Conservation (phyloP, 176 grass and related monocot species). For the Oryza glumipatula region DNA sequence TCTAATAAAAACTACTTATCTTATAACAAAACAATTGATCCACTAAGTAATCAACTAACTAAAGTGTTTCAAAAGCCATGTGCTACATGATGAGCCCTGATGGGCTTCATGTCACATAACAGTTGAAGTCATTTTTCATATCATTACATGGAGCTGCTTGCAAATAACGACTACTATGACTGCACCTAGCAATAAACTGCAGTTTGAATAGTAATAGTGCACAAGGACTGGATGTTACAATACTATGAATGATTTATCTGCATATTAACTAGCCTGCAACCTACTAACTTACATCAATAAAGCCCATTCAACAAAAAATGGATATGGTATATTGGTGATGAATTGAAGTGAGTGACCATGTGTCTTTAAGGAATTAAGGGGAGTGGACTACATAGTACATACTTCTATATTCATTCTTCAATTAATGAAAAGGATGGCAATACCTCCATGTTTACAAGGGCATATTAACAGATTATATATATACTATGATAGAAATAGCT, state of each 20-base stretch:
- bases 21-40: too few relatives aligned
- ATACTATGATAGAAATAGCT: neutral
- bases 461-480: neutral
- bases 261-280: neutral
- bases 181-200: slow-evolving; percentile 1
- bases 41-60: too few relatives aligned
- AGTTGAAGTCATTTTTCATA: neutral
- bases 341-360: neutral
- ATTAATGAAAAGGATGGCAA: slow-evolving; percentile 1
- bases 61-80: too few relatives aligned
- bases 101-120: neutral
- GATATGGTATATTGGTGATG: neutral
- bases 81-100: too few relatives aligned
- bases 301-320: neutral
- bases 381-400: neutral
- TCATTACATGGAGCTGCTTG: neutral
- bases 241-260: slow-evolving; percentile 14
- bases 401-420: neutral
- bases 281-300: neutral
- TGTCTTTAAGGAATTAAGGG: neutral
- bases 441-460: neutral
- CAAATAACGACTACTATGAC: neutral
- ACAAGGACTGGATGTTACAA: neutral
- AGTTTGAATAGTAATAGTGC: neutral
- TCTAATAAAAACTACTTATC: too few relatives aligned